Evolutionary conservation across 1,284 basidiomycete species (phyloP).

Genomic region (Cerioporus squamosus): DNA sequence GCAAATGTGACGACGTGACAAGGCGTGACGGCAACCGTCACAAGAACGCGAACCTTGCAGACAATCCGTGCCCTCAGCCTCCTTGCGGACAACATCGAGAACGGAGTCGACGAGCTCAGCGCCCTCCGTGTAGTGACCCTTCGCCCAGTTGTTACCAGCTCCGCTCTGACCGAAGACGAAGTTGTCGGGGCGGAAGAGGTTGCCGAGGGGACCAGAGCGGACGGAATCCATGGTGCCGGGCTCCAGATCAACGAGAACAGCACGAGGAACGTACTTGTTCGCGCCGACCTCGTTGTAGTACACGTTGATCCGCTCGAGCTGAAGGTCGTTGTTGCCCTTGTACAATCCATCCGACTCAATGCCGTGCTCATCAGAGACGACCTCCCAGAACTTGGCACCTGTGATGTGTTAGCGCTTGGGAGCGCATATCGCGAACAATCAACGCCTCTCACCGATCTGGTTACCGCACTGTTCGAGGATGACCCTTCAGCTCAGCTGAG

Average conservation of each 20-base stretch:
- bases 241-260: conserved; percentile 93
- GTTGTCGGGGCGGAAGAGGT: conserved; percentile 95
- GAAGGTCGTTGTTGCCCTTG: conserved; percentile 93
- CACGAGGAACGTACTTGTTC: conserved; percentile 96
- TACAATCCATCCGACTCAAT: conserved; percentile 92
- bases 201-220: conserved; percentile 82
- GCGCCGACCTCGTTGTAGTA: conserved; percentile 93
- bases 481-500: conserved; percentile 24
- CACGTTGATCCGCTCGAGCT: conserved; percentile 96
- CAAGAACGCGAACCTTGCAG: conserved; percentile 72
- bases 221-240: conserved; percentile 98
- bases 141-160: conserved; percentile 97
- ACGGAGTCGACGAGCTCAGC: conserved; percentile 96
- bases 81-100: conserved; percentile 87
- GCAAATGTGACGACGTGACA: conserved; percentile 18
- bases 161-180: conserved; percentile 91
- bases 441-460: conserved; percentile 79
- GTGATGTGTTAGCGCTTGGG: conserved; percentile 19
- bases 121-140: conserved; percentile 94
- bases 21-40: conserved; percentile 25
- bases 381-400: conserved; percentile 99
- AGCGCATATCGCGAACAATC: conserved; percentile 19
- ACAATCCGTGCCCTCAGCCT: conserved; percentile 91
- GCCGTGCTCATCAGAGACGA: conserved; percentile 97
- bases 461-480: conserved; percentile 80